Conservation (phyloP, 2,329 filamentous ascomycete species). For the Clarireedia monteithiana region DNA sequence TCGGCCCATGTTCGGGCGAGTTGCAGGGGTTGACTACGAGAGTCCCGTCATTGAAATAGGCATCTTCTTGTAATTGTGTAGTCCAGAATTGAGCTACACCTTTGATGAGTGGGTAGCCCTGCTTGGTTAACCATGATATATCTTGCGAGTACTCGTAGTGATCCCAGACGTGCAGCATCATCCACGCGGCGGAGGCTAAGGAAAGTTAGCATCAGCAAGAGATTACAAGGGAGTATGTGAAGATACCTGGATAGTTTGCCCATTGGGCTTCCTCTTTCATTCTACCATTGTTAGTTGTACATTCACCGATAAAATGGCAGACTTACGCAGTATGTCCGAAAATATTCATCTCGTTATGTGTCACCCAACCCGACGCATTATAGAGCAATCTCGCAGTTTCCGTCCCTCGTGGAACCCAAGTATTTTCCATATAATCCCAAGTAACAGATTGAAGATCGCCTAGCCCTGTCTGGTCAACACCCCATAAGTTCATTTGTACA, state of each 20-base stretch:
- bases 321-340: conserved; percentile 43
- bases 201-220: neutral
- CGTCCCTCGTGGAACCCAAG: conserved; percentile 44
- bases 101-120: conserved; percentile 47
- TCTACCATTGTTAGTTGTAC: conserved; percentile 3
- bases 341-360: conserved; percentile 50
- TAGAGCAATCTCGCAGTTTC: conserved; percentile 48
- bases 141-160: conserved; percentile 47
- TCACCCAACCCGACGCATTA: conserved; percentile 44
- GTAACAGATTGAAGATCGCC: conserved; percentile 37
- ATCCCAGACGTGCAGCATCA: conserved; percentile 53
- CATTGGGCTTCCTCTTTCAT: conserved; percentile 39
- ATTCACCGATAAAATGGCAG: neutral
- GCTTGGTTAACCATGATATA: conserved; percentile 36
- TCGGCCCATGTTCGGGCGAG: conserved; percentile 48
- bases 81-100: conserved; percentile 49
- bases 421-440: conserved; percentile 46
- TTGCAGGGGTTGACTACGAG: conserved; percentile 51
- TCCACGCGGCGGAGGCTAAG: conserved; percentile 42
- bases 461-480: conserved; percentile 44
- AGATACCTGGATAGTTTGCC: conserved; percentile 33
- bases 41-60: conserved; percentile 41
- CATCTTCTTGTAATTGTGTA: conserved; percentile 42
- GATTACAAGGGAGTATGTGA: neutral
- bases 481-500: conserved; percentile 55